These are phyloP conservation scores for Penicillium polonicum DNA, from an alignment of 2,329 filamentous ascomycete species.

Conservation along the genomic window DNA sequence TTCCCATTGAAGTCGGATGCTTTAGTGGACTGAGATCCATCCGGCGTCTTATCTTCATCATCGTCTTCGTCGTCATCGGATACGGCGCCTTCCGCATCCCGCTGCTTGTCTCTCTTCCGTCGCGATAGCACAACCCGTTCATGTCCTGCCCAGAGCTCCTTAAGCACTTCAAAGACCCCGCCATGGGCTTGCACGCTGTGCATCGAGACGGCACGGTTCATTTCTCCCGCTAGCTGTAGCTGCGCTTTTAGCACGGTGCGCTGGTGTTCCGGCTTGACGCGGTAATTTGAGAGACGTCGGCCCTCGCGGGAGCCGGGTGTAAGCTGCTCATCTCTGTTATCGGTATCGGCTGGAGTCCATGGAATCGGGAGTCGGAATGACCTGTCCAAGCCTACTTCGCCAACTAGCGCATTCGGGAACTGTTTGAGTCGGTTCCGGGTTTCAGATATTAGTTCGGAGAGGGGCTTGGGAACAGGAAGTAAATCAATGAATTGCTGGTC, in stretches of 20 bases:
- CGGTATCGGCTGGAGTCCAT: constrained; percentile 41
- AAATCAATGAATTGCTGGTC: constrained; percentile 50
- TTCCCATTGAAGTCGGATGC: not conserved
- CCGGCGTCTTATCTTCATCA: not conserved
- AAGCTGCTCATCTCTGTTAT: constrained; percentile 38
- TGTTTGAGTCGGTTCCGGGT: constrained; percentile 49
- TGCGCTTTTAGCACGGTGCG: constrained; percentile 58
- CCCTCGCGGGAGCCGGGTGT: constrained; percentile 63
- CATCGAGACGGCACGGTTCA: constrained; percentile 57
- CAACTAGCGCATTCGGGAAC: constrained; percentile 58
- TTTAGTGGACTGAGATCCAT: not conserved
- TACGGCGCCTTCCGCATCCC: constrained; percentile 34
- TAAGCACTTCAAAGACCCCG: constrained; percentile 55
- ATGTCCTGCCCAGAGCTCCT: constrained; percentile 58
- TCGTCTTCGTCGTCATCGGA: constrained; percentile 21
- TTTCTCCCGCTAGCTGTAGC: constrained; percentile 58
- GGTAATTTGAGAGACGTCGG: constrained; percentile 56
- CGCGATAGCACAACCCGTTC: constrained; percentile 53
- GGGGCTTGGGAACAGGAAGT: constrained; percentile 55
- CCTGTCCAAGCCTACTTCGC: constrained; percentile 63
- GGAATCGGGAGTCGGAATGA: constrained; percentile 59
- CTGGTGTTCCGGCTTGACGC: constrained; percentile 59
- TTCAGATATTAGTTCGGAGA: constrained; percentile 53
- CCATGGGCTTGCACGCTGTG: constrained; percentile 66
- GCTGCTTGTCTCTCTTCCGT: constrained; percentile 42